Evolutionary conservation across 2,329 filamentous ascomycete species (phyloP).

Genomic region (Pseudogymnoascus verrucosus): DNA sequence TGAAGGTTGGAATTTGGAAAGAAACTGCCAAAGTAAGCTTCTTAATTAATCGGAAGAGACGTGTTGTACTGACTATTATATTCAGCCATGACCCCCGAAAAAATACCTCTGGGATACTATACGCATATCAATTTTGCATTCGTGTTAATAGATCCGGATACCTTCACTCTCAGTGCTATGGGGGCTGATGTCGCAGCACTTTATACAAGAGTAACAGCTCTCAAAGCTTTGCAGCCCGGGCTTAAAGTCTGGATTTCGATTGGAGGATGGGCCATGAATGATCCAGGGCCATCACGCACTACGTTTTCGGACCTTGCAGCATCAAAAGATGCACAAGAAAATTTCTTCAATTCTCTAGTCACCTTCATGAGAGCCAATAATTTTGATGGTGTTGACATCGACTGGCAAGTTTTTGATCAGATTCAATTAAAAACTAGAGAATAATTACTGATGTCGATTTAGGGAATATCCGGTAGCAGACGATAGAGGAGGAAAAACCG

Average conservation of each 20-base stretch:
- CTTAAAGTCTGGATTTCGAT: slow-evolving; percentile 28
- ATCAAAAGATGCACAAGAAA: slow-evolving; percentile 20
- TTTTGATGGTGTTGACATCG: slow-evolving; percentile 37
- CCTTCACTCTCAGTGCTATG: slow-evolving; percentile 23
- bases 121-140: slow-evolving; percentile 33
- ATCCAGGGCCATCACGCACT: slow-evolving; percentile 20
- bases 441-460: neutral
- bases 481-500: slow-evolving; percentile 30
- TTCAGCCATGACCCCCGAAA: slow-evolving; percentile 13
- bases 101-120: slow-evolving; percentile 21
- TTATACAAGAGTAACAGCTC: slow-evolving; percentile 18
- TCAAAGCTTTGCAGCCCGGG: slow-evolving; percentile 23
- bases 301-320: slow-evolving; percentile 29
- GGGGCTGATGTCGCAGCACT: slow-evolving; percentile 12
- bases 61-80: neutral
- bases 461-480: slow-evolving; percentile 29
- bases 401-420: slow-evolving; percentile 28
- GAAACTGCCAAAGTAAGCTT: slow-evolving; percentile 18
- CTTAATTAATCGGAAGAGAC: neutral
- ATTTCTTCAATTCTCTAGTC: slow-evolving; percentile 31
- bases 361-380: slow-evolving; percentile 33
- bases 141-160: slow-evolving; percentile 30
- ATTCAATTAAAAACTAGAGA: neutral
- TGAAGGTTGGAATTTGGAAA: slow-evolving; percentile 24
- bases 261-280: slow-evolving; percentile 36